Evolutionary conservation across 2,329 filamentous ascomycete species (phyloP).

Genomic region (Pseudogymnoascus sp.): DNA sequence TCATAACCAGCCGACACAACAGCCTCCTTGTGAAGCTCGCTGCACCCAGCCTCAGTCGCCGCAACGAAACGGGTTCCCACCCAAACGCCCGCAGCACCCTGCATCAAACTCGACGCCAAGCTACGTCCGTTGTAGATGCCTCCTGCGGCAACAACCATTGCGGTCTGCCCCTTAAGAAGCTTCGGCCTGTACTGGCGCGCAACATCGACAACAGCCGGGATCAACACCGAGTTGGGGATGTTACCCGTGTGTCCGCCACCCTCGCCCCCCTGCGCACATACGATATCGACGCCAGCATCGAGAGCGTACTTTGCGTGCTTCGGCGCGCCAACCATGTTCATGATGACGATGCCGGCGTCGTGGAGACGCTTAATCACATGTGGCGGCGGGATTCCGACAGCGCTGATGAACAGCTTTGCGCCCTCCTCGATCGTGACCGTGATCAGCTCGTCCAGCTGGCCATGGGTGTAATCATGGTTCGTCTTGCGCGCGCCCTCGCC

Average conservation of each 20-base stretch:
- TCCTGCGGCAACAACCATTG: conserved; percentile 81
- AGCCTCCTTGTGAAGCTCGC: conserved; percentile 72
- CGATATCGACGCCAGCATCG: conserved; percentile 77
- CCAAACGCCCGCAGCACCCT: conserved; percentile 85
- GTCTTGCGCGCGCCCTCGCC: conserved; percentile 78
- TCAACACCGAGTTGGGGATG: conserved; percentile 75
- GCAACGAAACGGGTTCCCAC: conserved; percentile 92
- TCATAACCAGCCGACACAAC: conserved; percentile 74
- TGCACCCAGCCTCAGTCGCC: conserved; percentile 70
- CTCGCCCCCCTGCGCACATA: conserved; percentile 89
- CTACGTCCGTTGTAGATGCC: conserved; percentile 78
- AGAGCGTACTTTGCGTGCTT: conserved; percentile 87
- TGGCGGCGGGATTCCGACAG: conserved; percentile 77
- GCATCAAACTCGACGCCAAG: conserved; percentile 75
- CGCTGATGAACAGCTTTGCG: conserved; percentile 78
- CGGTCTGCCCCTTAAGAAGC: conserved; percentile 59
- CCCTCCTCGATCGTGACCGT: conserved; percentile 78
- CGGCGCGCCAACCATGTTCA: conserved; percentile 97
- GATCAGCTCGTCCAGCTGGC: conserved; percentile 79
- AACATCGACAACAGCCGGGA: conserved; percentile 81
- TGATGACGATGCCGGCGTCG: conserved; percentile 70
- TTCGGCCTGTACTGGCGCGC: conserved; percentile 64
- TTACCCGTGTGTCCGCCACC: conserved; percentile 90
- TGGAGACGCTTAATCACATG: conserved; percentile 71
- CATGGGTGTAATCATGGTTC: conserved; percentile 92